Evolutionary conservation across 2,329 filamentous ascomycete genomes (phyloP).

Genomic region (Hymenoscyphus linearis): DNA sequence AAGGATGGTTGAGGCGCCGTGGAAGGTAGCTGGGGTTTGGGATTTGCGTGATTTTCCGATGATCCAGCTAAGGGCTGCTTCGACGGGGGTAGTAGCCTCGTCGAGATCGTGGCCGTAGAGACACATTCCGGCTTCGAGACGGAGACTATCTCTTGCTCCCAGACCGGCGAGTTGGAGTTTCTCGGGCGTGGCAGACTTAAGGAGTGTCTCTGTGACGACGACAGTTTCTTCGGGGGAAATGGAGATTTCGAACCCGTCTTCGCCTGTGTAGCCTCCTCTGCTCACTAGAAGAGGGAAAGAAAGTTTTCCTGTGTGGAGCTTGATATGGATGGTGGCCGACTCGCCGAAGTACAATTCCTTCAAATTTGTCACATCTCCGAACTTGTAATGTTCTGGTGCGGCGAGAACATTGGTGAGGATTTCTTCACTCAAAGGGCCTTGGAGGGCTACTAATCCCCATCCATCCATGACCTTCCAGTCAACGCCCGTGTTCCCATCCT

Average conservation of each 20-base stretch:
- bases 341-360: conserved; percentile 77
- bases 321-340: conserved; percentile 60
- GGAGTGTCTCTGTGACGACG: conserved; percentile 56
- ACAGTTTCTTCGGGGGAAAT: conserved; percentile 64
- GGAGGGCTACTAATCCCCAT: conserved; percentile 79
- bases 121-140: conserved; percentile 96
- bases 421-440: conserved; percentile 72
- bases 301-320: conserved; percentile 46
- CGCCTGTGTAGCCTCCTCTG: conserved; percentile 91
- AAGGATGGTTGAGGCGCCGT: conserved; percentile 74
- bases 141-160: conserved; percentile 84
- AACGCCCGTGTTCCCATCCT: conserved; percentile 50
- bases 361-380: conserved; percentile 40
- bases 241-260: conserved; percentile 97
- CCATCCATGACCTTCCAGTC: conserved; percentile 66
- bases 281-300: conserved; percentile 64
- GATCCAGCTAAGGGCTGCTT: conserved; percentile 69
- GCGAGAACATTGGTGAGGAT: conserved; percentile 63
- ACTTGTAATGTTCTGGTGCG: conserved; percentile 33
- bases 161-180: conserved; percentile 76
- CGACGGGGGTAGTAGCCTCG: conserved; percentile 66
- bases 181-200: conserved; percentile 49
- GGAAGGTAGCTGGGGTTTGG: conserved; percentile 59
- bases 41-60: conserved; percentile 71
- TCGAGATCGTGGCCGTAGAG: conserved; percentile 98